Conservation (phyloP, 225 moss, liverwort and hornwort genomes). For the Pleurozium schreberi region DNA sequence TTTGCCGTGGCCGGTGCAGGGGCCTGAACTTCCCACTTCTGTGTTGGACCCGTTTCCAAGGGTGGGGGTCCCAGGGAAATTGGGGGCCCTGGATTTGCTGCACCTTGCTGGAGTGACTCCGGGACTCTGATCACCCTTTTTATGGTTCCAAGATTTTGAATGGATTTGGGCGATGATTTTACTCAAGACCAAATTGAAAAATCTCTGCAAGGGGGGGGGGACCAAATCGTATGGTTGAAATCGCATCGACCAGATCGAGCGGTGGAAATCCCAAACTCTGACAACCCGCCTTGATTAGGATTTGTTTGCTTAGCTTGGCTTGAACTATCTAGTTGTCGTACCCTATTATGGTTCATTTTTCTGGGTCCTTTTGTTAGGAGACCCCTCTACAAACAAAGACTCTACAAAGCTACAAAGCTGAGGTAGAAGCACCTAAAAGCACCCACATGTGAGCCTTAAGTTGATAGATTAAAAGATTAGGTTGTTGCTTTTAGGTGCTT, state of each 20-base stretch:
- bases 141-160: background rate
- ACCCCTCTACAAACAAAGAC: background rate
- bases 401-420: slow-evolving; percentile 1
- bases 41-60: background rate
- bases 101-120: background rate
- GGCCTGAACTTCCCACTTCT: background rate
- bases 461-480: no score
- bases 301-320: background rate
- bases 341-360: background rate
- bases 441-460: background rate
- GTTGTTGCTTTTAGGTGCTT: background rate
- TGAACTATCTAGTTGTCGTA: background rate
- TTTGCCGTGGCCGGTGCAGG: background rate
- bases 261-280: background rate
- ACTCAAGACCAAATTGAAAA: background rate
- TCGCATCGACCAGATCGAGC: background rate
- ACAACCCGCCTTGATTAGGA: background rate
- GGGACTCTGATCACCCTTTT: background rate
- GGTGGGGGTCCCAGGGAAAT: background rate
- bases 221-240: background rate
- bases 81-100: slow-evolving; percentile 9
- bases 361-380: background rate
- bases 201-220: background rate
- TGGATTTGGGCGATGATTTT: background rate
- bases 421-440: background rate